These are phyloP conservation scores for Juncus inflexus DNA, from an alignment of 176 grass and related monocot species.

Conservation along the genomic window DNA sequence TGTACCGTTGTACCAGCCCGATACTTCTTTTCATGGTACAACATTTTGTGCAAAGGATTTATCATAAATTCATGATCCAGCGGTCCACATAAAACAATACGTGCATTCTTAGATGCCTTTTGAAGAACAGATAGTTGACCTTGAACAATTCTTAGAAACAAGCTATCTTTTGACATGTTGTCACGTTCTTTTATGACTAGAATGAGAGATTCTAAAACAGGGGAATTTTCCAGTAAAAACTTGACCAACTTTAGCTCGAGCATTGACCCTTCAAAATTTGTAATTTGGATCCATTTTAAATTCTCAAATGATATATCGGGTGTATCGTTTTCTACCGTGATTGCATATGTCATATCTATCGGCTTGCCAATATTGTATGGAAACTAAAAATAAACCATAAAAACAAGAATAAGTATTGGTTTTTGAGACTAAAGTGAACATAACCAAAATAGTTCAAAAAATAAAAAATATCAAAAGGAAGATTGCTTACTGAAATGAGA, in stretches of 20 bases:
- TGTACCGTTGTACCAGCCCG: not conserved
- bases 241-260: constrained; percentile 36
- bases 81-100: constrained; percentile 26
- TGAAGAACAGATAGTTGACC: constrained; percentile 20
- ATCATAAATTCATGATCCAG: constrained; percentile 17
- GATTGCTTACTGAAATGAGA: constrained; percentile 34
- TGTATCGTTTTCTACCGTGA: not conserved
- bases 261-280: constrained; percentile 35
- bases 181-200: constrained; percentile 28
- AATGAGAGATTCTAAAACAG: constrained; percentile 38
- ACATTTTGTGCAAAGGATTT: constrained; percentile 21
- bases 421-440: not conserved
- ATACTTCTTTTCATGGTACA: constrained; percentile 23
- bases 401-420: not conserved
- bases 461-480: not conserved
- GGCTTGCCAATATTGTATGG: not conserved
- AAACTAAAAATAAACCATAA: constrained; percentile 28
- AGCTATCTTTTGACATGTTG: not conserved
- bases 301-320: constrained; percentile 28
- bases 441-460: not conserved
- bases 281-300: constrained; percentile 44
- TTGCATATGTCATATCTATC: not conserved
- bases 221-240: constrained; percentile 36
- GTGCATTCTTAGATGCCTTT: constrained; percentile 20
- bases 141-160: constrained; percentile 27